phyloP scores from a whole-genome alignment of 306 rosid species.

The Cucumis melo region DNA sequence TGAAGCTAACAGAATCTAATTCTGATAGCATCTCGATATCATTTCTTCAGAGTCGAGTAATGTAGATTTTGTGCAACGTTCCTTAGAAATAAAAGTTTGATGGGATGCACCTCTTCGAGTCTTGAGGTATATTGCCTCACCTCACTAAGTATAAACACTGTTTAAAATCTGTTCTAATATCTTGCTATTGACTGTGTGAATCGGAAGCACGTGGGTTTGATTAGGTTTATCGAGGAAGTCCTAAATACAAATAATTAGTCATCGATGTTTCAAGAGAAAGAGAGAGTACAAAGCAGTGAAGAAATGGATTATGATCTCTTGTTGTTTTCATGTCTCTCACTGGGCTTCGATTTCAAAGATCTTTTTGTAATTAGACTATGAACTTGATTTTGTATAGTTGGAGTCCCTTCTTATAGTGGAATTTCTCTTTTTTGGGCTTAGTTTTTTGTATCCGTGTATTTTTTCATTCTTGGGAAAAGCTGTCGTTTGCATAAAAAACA shows the following conservation, averaged over 20 bases:
- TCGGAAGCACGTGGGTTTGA: not conserved
- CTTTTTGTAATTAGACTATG: too few relatives aligned
- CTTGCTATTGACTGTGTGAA: not conserved
- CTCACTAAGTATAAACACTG: not conserved
- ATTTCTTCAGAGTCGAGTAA: too few relatives aligned
- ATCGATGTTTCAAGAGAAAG: not conserved
- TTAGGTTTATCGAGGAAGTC: not conserved
- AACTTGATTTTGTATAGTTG: too few relatives aligned
- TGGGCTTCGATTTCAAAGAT: too few relatives aligned
- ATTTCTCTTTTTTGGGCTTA: too few relatives aligned
- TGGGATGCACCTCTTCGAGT: not conserved
- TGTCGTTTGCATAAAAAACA: too few relatives aligned
- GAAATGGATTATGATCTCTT: not conserved
- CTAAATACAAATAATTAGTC: not conserved
- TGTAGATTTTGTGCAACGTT: not conserved
- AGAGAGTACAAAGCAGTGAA: not conserved
- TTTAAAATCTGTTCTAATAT: not conserved
- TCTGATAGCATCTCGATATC: too few relatives aligned
- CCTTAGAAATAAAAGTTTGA: not conserved
- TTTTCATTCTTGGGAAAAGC: too few relatives aligned
- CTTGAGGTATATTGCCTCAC: not conserved
- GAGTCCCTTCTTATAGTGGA: too few relatives aligned
- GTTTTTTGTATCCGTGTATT: too few relatives aligned
- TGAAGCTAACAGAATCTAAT: not conserved
- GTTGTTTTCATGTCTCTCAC: too few relatives aligned